phyloP scores from a whole-genome alignment of 1,284 basidiomycete species.

The Lentinus polychrous region DNA sequence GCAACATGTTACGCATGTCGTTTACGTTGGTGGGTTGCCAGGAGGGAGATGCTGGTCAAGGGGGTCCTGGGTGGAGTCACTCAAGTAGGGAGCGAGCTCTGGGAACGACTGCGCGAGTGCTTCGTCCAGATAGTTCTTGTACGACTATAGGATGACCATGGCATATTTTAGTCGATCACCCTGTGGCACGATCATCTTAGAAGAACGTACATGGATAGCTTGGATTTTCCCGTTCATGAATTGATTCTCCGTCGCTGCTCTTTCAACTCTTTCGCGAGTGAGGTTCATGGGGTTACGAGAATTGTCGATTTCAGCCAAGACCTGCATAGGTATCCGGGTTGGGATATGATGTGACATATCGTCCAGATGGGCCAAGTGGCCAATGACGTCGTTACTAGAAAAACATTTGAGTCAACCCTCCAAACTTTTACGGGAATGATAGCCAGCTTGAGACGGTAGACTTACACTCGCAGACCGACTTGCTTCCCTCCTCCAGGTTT shows the following conservation, averaged over 20 bases:
- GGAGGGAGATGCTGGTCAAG: too few relatives aligned
- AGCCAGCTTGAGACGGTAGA: constrained; percentile 10
- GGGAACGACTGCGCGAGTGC: constrained; percentile 56
- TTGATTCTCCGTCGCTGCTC: constrained; percentile 79
- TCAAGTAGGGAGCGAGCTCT: constrained; percentile 35
- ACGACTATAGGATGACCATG: constrained; percentile 39
- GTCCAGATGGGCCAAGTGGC: constrained; percentile 56
- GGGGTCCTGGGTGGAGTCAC: constrained; percentile 9
- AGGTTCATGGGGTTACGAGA: constrained; percentile 73
- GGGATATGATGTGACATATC: constrained; percentile 51
- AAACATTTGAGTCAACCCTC: background rate
- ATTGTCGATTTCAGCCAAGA: constrained; percentile 69
- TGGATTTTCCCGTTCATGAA: constrained; percentile 86
- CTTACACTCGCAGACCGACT: constrained; percentile 62
- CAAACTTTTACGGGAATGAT: background rate
- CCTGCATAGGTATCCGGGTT: constrained; percentile 66
- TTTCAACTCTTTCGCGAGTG: constrained; percentile 70
- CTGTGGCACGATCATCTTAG: background rate
- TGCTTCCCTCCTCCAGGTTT: constrained; percentile 60
- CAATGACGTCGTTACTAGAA: constrained; percentile 63
- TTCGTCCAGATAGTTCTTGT: constrained; percentile 48
- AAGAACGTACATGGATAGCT: constrained; percentile 54
- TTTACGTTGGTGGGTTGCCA: too few relatives aligned
- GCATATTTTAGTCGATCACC: constrained; percentile 3
- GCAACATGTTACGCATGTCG: too few relatives aligned